These are phyloP conservation scores for Psilocybe cubensis DNA, from an alignment of 768 basidiomycete species.

Conservation along the genomic window DNA sequence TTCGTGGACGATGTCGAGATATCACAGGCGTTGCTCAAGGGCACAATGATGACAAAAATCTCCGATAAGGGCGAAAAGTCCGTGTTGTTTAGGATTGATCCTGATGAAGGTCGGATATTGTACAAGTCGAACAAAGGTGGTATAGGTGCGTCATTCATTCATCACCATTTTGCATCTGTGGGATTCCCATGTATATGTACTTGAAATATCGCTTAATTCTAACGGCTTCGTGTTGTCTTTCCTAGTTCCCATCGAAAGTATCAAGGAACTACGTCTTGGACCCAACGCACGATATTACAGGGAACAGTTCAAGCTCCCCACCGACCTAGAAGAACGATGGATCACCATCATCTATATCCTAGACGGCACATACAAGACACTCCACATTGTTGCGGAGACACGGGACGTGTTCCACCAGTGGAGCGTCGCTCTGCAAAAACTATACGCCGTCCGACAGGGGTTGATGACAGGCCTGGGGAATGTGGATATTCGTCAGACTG, in stretches of 20 bases:
- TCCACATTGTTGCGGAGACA: conserved; percentile 81
- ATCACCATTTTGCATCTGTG: conserved; percentile 1
- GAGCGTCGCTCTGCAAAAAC: conserved; percentile 61
- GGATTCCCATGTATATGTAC: conserved; percentile 8
- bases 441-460: conserved; percentile 68
- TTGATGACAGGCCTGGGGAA: conserved; percentile 72
- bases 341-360: conserved; percentile 85
- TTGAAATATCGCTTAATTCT: too few relatives aligned
- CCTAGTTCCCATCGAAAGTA: conserved; percentile 81
- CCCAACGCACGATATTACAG: conserved; percentile 73
- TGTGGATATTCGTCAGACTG: conserved; percentile 60
- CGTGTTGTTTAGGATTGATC: conserved; percentile 69
- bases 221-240: conserved; percentile 3
- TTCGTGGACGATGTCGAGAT: conserved; percentile 44
- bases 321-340: conserved; percentile 72
- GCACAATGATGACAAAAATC: conserved; percentile 80
- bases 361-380: conserved; percentile 79
- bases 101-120: conserved; percentile 75
- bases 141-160: conserved; percentile 50
- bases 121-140: conserved; percentile 70
- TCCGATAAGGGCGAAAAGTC: conserved; percentile 73
- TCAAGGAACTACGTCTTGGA: conserved; percentile 85
- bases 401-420: conserved; percentile 50
- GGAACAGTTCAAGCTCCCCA: conserved; percentile 65
- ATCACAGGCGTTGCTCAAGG: conserved; percentile 54